Evolutionary conservation across 371 early-diverging fungal genomes (phyloP).

Genomic region (Entomophthora muscae): DNA sequence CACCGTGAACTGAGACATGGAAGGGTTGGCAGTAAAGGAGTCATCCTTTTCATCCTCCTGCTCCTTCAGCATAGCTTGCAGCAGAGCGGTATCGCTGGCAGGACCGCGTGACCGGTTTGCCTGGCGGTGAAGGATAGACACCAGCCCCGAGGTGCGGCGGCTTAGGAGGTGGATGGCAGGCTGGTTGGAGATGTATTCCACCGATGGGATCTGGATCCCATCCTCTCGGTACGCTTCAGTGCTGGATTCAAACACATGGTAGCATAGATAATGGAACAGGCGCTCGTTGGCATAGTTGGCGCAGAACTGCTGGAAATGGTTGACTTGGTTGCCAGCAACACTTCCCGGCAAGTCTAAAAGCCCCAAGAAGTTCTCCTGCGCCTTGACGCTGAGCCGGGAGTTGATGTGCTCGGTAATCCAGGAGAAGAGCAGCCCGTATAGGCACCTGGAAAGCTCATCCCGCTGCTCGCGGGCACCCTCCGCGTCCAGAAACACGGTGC

Average conservation of each 20-base stretch:
- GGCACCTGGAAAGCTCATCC: slow-evolving; percentile 52
- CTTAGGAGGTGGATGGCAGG: slow-evolving; percentile 36
- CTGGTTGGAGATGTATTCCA: slow-evolving; percentile 35
- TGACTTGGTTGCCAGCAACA: slow-evolving; percentile 52
- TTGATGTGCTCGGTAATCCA: slow-evolving; percentile 86
- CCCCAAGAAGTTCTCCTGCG: slow-evolving; percentile 47
- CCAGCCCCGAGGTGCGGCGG: slow-evolving; percentile 29
- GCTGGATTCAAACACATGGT: slow-evolving; percentile 20
- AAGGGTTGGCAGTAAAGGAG: slow-evolving; percentile 21
- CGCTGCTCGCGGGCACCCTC: slow-evolving; percentile 46
- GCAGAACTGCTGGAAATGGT: slow-evolving; percentile 51
- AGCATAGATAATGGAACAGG: slow-evolving; percentile 38
- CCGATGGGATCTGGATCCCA: slow-evolving; percentile 21
- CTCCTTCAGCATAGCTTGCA: slow-evolving; percentile 16
- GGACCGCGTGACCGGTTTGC: slow-evolving; percentile 16
- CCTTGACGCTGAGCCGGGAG: slow-evolving; percentile 39
- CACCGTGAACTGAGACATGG: slow-evolving; percentile 25
- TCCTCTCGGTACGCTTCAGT: slow-evolving; percentile 11
- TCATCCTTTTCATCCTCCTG: slow-evolving; percentile 18
- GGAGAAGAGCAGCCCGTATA: slow-evolving; percentile 66
- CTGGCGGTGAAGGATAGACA: slow-evolving; percentile 32
- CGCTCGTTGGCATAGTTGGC: slow-evolving; percentile 71
- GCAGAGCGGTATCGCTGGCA: slow-evolving; percentile 16
- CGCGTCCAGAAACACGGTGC: slow-evolving; percentile 61
- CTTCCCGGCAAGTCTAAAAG: slow-evolving; percentile 60